Conservation (phyloP, 495 filamentous ascomycete genomes). For the Neurospora hispaniola region DNA sequence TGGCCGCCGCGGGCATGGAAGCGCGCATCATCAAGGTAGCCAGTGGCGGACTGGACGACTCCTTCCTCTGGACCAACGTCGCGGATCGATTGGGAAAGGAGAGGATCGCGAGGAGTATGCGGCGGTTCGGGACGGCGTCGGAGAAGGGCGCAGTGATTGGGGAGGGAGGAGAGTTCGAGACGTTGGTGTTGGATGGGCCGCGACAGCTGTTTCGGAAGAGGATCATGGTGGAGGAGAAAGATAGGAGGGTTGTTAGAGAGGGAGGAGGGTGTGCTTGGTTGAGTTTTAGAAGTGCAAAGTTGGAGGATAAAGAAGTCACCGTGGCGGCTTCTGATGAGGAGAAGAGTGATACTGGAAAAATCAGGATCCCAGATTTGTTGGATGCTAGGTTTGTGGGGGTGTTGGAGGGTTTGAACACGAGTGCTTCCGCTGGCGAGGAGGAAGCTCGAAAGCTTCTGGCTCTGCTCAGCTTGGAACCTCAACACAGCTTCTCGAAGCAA, state of each 20-base stretch:
- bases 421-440: neutral
- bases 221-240: constrained; percentile 50
- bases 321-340: neutral
- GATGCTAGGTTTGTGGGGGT: constrained; percentile 34
- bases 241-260: constrained; percentile 44
- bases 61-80: constrained; percentile 76
- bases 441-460: neutral
- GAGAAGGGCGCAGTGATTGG: constrained; percentile 65
- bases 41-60: constrained; percentile 75
- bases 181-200: constrained; percentile 75
- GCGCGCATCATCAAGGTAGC: constrained; percentile 90
- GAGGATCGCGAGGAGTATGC: constrained; percentile 51
- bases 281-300: neutral
- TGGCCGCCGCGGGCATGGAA: constrained; percentile 65
- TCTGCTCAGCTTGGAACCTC: neutral
- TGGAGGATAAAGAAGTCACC: neutral
- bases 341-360: constrained; percentile 2
- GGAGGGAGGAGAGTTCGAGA: constrained; percentile 96
- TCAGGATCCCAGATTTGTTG: constrained; percentile 38
- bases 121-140: constrained; percentile 50
- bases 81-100: constrained; percentile 38
- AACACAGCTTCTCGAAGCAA: neutral
- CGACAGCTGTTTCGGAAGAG: constrained; percentile 54
- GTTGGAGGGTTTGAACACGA: neutral
- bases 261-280: constrained; percentile 58